phyloP scores from a whole-genome alignment of 2,329 filamentous ascomycete genomes.

The Trichoderma sp. region DNA sequence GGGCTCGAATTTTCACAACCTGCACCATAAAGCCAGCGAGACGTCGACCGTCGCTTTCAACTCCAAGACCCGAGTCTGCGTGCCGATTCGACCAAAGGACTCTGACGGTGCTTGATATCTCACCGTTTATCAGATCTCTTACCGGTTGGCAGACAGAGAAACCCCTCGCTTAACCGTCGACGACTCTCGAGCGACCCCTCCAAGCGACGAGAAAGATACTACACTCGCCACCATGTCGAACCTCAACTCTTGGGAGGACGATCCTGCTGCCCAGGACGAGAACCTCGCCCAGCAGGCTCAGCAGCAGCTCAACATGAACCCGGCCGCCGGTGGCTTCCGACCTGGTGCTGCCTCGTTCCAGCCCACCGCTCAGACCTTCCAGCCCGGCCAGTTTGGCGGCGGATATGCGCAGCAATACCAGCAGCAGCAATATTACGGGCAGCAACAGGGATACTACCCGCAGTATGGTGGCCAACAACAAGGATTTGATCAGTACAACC shows the following conservation, averaged over 20 bases:
- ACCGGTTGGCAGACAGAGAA: neutral
- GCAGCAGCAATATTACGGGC: conserved; percentile 52
- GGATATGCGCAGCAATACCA: conserved; percentile 56
- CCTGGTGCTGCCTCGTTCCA: conserved; percentile 63
- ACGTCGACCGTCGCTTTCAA: conserved; percentile 16
- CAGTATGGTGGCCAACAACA: conserved; percentile 48
- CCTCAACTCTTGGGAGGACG: conserved; percentile 94
- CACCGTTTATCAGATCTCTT: neutral
- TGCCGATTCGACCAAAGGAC: neutral
- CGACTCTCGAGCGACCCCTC: conserved; percentile 8
- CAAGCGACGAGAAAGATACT: conserved; percentile 6
- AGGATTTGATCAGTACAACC: conserved; percentile 52
- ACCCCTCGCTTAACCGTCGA: neutral
- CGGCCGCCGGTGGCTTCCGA: conserved; percentile 44
- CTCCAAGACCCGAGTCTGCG: conserved; percentile 19
- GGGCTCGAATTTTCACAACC: conserved; percentile 42
- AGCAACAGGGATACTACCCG: conserved; percentile 56
- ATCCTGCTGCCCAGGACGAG: conserved; percentile 73
- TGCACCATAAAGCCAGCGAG: conserved; percentile 27
- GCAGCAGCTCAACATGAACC: conserved; percentile 72
- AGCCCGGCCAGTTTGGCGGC: conserved; percentile 67
- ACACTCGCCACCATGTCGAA: conserved; percentile 66
- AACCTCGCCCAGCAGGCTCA: conserved; percentile 73
- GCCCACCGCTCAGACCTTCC: conserved; percentile 66
- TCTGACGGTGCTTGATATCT: neutral